phyloP scores from a whole-genome alignment of 1,284 basidiomycete genomes.

The Puccinia polysora region DNA sequence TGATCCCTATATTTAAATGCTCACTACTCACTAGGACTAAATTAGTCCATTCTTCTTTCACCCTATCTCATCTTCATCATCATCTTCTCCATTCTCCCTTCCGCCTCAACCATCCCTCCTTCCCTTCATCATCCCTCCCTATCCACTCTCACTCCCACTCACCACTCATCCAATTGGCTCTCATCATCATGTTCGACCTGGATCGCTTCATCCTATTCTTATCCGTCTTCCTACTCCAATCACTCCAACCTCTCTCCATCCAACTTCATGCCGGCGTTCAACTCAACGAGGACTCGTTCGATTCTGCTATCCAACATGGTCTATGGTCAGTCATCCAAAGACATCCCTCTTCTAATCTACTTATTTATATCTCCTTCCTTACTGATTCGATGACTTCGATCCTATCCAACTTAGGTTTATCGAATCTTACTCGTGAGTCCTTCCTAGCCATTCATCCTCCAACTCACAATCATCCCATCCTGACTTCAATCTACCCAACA shows the following conservation, averaged over 20 bases:
- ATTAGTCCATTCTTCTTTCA: no score
- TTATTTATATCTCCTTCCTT: background rate
- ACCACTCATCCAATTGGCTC: background rate
- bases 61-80: no score
- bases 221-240: background rate
- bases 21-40: no score
- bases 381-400: background rate
- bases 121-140: no score
- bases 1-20: no score
- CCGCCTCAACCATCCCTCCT: no score
- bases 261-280: slow-evolving; percentile 36
- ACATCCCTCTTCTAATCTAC: background rate
- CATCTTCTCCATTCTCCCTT: no score
- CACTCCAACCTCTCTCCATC: background rate
- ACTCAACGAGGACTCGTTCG: slow-evolving; percentile 22
- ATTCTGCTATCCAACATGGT: slow-evolving; percentile 8
- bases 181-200: no score
- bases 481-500: background rate
- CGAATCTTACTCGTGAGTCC: slow-evolving; percentile 32
- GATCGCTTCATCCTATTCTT: no score
- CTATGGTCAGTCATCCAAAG: slow-evolving; percentile 14
- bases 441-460: background rate
- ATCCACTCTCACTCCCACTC: no score
- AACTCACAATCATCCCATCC: background rate
- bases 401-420: slow-evolving; percentile 18